A percentile compares a stretch with the other conserved stretches of the same genome.
Evolutionary conservation across 2,329 filamentous ascomycete species (phyloP).

Genomic region (Colletotrichum tropicale): DNA sequence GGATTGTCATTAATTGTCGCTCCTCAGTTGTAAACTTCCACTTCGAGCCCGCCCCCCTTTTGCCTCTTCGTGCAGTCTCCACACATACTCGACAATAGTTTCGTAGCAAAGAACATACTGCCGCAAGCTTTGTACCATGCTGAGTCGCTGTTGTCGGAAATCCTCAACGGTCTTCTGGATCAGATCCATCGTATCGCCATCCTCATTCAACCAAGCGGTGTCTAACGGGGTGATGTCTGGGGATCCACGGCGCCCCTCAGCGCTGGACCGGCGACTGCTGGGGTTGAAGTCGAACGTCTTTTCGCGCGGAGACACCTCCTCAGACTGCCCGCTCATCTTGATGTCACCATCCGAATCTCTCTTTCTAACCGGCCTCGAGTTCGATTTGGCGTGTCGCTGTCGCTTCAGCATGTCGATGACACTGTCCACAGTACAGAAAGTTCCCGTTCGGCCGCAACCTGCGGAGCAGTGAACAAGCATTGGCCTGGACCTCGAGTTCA

Average conservation of each 20-base stretch:
- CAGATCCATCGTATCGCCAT: constrained; percentile 76
- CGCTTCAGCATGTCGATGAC: constrained; percentile 96
- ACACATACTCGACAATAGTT: constrained; percentile 87
- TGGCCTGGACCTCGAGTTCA: constrained; percentile 61
- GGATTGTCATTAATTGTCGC: constrained; percentile 7
- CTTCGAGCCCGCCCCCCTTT: constrained; percentile 23
- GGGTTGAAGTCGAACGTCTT: constrained; percentile 24
- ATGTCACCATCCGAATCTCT: constrained; percentile 50
- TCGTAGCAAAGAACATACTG: constrained; percentile 98
- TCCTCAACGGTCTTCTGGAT: constrained; percentile 89
- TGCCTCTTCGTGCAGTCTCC: constrained; percentile 47
- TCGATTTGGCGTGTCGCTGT: constrained; percentile 58
- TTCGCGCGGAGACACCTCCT: constrained; percentile 31
- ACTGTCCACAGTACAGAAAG: constrained; percentile 95
- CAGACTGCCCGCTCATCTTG: constrained; percentile 41
- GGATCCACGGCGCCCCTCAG: constrained; percentile 14
- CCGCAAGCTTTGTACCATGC: constrained; percentile 94
- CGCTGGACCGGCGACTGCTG: constrained; percentile 8
- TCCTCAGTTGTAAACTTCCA: constrained; percentile 21
- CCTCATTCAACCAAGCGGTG: constrained; percentile 70
- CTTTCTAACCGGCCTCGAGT: constrained; percentile 19
- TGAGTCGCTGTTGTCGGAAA: constrained; percentile 85
- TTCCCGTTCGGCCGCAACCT: constrained; percentile 92
- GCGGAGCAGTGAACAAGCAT: constrained; percentile 95
- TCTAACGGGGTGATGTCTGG: constrained; percentile 36